Percentiles rank a stretch among this genome's conserved stretches.
phyloP scores from a whole-genome alignment of 805 yeast species.

The Pichia exigua region DNA sequence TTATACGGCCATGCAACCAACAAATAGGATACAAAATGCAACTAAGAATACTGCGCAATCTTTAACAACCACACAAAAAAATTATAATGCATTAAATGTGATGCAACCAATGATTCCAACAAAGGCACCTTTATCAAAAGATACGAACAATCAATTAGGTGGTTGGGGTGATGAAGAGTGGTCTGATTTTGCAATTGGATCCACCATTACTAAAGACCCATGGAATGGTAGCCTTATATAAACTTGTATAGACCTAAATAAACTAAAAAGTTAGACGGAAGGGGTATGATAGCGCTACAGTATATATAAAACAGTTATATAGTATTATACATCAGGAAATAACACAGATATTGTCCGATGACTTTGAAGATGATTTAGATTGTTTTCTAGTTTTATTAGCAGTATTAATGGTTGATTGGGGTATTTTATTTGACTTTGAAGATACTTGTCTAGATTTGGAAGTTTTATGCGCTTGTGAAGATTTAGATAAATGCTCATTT shows the following conservation, averaged over 20 bases:
- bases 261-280: background rate
- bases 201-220: constrained; percentile 1
- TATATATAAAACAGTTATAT: no score
- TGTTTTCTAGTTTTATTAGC: no score
- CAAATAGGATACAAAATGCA: background rate
- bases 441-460: background rate
- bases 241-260: background rate
- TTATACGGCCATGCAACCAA: constrained; percentile 9
- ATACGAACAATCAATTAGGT: background rate
- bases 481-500: background rate
- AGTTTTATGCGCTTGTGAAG: background rate
- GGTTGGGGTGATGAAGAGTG: constrained; percentile 10
- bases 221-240: constrained; percentile 13
- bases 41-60: background rate
- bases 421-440: background rate
- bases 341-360: background rate
- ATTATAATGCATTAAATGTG: background rate
- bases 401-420: background rate
- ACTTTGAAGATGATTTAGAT: background rate
- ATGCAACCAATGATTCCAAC: background rate
- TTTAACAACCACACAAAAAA: background rate
- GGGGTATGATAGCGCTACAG: no score
- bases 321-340: background rate
- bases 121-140: background rate
- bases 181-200: constrained; percentile 11